Evolutionary conservation across 1,284 basidiomycete species (phyloP).

Genomic region (Rhodofomes roseus): DNA sequence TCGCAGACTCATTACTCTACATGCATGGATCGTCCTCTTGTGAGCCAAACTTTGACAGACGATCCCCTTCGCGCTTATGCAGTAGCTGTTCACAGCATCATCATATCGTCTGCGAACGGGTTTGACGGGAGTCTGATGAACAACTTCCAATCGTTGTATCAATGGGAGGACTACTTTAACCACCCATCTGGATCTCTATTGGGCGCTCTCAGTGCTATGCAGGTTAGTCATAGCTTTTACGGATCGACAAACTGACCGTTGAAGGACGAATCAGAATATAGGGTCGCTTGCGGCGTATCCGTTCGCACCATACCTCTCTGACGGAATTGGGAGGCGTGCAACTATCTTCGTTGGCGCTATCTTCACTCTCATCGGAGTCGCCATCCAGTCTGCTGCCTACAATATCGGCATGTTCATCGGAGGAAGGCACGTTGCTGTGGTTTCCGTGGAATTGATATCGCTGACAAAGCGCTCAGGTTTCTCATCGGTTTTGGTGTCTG

Average conservation of each 20-base stretch:
- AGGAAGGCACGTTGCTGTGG: slow-evolving; percentile 45
- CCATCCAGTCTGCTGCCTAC: slow-evolving; percentile 66
- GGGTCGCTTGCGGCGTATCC: slow-evolving; percentile 62
- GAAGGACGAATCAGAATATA: slow-evolving; percentile 47
- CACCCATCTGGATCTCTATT: slow-evolving; percentile 46
- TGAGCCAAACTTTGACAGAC: slow-evolving; percentile 29
- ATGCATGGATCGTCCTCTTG: slow-evolving; percentile 63
- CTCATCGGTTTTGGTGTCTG: slow-evolving; percentile 7
- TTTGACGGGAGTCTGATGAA: slow-evolving; percentile 76
- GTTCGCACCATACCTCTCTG: slow-evolving; percentile 65
- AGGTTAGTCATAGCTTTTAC: slow-evolving; percentile 34
- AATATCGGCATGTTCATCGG: slow-evolving; percentile 82
- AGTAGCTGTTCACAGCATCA: slow-evolving; percentile 37
- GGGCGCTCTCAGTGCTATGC: slow-evolving; percentile 72
- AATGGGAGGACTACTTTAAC: slow-evolving; percentile 59
- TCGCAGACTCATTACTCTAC: slow-evolving; percentile 49
- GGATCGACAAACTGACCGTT: not conserved
- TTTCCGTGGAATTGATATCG: not conserved
- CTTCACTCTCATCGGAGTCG: slow-evolving; percentile 65
- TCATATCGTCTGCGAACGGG: slow-evolving; percentile 67
- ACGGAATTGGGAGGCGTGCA: slow-evolving; percentile 60
- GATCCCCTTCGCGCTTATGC: not conserved
- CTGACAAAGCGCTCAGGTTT: slow-evolving; percentile 33
- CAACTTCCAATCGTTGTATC: slow-evolving; percentile 55
- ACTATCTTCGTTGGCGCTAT: slow-evolving; percentile 57